Percentiles rank a stretch among this genome's conserved stretches.
Evolutionary conservation across 371 early-diverging fungal genomes (phyloP).

Genomic region (Paraphysoderma sedebokerense): DNA sequence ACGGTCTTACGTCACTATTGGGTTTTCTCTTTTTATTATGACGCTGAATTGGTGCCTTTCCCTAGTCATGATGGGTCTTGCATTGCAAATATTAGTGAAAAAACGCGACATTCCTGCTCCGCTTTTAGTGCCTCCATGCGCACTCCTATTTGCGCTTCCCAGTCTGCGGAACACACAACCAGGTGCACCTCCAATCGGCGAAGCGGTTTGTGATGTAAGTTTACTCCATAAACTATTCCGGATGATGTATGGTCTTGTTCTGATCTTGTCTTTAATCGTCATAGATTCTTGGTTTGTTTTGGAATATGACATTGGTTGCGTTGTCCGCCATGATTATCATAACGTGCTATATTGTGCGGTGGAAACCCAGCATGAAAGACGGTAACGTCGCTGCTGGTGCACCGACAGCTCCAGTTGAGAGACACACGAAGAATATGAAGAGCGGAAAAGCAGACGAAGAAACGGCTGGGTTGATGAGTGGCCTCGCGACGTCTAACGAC

Average conservation of each 20-base stretch:
- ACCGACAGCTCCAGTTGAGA: too few species aligned
- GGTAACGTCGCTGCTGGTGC: too few species aligned
- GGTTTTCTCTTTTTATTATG: not conserved
- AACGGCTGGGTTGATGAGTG: too few species aligned
- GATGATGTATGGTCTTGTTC: not conserved
- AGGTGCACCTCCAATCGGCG: not conserved
- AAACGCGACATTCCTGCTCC: not conserved
- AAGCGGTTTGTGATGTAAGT: not conserved
- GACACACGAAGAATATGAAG: too few species aligned
- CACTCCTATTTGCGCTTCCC: slow-evolving; percentile 1
- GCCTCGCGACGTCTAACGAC: too few species aligned
- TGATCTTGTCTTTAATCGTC: not conserved
- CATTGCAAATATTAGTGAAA: not conserved
- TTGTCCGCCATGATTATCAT: not conserved
- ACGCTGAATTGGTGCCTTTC: not conserved
- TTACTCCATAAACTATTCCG: slow-evolving; percentile 1
- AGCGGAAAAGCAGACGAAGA: too few species aligned
- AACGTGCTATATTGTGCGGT: not conserved
- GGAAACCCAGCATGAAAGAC: too few species aligned
- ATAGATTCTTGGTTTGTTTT: not conserved
- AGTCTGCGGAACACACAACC: not conserved
- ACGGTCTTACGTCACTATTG: not conserved
- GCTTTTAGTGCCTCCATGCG: not conserved
- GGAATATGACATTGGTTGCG: slow-evolving; percentile 2
- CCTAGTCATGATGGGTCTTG: not conserved